A percentile compares a stretch with the other conserved stretches of the same genome.
phyloP scores from a whole-genome alignment of 2,329 filamentous ascomycete species.

The Verticillium dahliae region DNA sequence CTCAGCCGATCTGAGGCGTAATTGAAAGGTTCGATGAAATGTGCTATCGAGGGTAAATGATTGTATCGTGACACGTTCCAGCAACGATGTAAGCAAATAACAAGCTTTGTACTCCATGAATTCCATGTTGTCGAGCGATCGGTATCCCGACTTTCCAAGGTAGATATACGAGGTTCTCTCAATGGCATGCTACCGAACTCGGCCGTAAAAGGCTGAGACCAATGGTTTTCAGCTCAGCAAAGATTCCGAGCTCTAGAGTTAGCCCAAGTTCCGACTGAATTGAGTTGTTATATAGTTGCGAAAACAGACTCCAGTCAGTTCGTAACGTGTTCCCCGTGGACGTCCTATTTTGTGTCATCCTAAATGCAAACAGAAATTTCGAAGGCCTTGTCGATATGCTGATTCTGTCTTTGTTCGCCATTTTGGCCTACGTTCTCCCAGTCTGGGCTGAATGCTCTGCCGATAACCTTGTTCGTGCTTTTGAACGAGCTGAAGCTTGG shows the following conservation, averaged over 20 bases:
- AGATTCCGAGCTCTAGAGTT: not conserved
- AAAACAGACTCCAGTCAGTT: not conserved
- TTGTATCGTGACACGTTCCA: not conserved
- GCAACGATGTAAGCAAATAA: no score
- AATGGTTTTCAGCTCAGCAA: not conserved
- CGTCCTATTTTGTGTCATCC: not conserved
- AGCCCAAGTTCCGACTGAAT: not conserved
- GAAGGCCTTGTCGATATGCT: not conserved
- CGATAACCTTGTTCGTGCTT: slow-evolving; percentile 9
- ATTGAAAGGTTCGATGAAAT: not conserved
- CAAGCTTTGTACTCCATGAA: no score
- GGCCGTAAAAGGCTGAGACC: not conserved
- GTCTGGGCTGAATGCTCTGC: not conserved
- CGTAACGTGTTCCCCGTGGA: no score
- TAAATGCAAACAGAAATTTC: not conserved
- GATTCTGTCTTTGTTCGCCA: not conserved
- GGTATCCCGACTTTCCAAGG: no score
- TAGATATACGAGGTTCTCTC: no score
- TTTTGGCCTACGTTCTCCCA: not conserved
- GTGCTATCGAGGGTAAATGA: not conserved
- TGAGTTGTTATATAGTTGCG: not conserved
- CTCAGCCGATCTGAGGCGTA: not conserved
- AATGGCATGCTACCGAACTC: no score
- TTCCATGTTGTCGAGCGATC: no score
- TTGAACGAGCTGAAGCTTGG: slow-evolving; percentile 6